Conservation (phyloP, 805 yeast species). For the Yamadazyma nakazawae region DNA sequence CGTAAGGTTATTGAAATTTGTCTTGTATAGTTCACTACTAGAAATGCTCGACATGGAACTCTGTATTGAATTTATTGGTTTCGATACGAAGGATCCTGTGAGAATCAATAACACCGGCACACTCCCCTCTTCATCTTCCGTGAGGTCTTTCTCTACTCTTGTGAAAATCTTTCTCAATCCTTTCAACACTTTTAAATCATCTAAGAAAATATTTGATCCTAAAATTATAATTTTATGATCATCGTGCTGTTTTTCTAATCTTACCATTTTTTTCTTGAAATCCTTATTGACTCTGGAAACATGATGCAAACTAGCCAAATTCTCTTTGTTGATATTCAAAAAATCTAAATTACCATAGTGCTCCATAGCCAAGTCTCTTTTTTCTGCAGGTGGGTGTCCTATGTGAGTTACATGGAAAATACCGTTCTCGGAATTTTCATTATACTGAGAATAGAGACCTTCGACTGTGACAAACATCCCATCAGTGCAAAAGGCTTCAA, state of each 20-base stretch:
- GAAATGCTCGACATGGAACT: slow-evolving; percentile 49
- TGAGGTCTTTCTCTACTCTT: slow-evolving; percentile 37
- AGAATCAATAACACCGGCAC: slow-evolving; percentile 72
- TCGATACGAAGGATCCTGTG: slow-evolving; percentile 75
- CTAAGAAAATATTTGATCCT: slow-evolving; percentile 73
- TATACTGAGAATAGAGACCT: slow-evolving; percentile 75
- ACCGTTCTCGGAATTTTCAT: slow-evolving; percentile 40
- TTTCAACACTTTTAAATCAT: slow-evolving; percentile 54
- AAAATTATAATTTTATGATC: slow-evolving; percentile 63
- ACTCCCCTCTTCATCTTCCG: slow-evolving; percentile 24
- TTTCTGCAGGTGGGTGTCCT: slow-evolving; percentile 87
- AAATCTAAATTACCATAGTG: slow-evolving; percentile 80
- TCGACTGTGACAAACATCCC: slow-evolving; percentile 82
- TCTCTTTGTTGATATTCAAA: slow-evolving; percentile 38
- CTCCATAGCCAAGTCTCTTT: slow-evolving; percentile 60
- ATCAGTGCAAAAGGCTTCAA: slow-evolving; percentile 61
- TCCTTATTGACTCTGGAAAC: slow-evolving; percentile 57
- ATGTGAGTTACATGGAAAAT: slow-evolving; percentile 70
- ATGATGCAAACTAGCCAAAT: slow-evolving; percentile 28
- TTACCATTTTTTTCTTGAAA: slow-evolving; percentile 51
- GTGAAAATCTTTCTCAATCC: slow-evolving; percentile 63
- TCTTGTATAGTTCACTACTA: slow-evolving; percentile 55
- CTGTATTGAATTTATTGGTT: slow-evolving; percentile 58
- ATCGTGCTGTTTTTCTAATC: slow-evolving; percentile 52
- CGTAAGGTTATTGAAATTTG: slow-evolving; percentile 72